Conservation (phyloP, 306 rosid species). For the Lagenaria siceraria region DNA sequence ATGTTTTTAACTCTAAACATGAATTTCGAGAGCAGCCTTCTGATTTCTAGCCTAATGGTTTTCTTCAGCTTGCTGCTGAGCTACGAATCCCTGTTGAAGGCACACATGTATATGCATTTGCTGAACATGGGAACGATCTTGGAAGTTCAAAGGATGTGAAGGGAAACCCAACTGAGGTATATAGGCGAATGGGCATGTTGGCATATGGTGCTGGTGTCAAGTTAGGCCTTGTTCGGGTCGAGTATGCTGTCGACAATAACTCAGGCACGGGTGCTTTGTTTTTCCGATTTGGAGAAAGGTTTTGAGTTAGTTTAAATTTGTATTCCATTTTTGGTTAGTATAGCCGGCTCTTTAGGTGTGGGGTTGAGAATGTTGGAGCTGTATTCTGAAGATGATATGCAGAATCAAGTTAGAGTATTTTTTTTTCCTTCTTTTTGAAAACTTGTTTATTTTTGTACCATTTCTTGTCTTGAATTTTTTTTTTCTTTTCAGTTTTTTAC, state of each 20-base stretch:
- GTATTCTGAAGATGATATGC: slow-evolving; percentile 13
- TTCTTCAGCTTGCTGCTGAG: slow-evolving; percentile 78
- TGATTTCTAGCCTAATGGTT: neutral
- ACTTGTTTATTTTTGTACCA: neutral
- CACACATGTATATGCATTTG: slow-evolving; percentile 73
- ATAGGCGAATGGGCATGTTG: slow-evolving; percentile 76
- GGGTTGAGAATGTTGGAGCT: slow-evolving; percentile 19
- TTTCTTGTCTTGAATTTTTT: neutral
- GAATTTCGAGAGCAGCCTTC: neutral
- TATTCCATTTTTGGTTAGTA: slow-evolving; percentile 11
- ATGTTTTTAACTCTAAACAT: neutral
- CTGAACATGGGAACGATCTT: slow-evolving; percentile 87
- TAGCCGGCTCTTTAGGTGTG: slow-evolving; percentile 16
- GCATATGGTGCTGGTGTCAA: slow-evolving; percentile 82
- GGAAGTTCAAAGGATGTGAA: slow-evolving; percentile 83
- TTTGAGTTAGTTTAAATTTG: slow-evolving; percentile 31
- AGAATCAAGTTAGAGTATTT: slow-evolving; percentile 16
- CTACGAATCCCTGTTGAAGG: slow-evolving; percentile 73
- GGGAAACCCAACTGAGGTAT: slow-evolving; percentile 93
- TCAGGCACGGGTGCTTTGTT: slow-evolving; percentile 85
- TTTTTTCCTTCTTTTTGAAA: slow-evolving; percentile 7
- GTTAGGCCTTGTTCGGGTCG: slow-evolving; percentile 82
- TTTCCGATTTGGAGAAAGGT: slow-evolving; percentile 94
- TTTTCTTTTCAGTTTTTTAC: neutral
- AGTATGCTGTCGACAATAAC: slow-evolving; percentile 88